Evolutionary conservation across 768 basidiomycete species (phyloP), one percentile per base, ranked within the genome.

Genomic region (Mycena filopes): DNA sequence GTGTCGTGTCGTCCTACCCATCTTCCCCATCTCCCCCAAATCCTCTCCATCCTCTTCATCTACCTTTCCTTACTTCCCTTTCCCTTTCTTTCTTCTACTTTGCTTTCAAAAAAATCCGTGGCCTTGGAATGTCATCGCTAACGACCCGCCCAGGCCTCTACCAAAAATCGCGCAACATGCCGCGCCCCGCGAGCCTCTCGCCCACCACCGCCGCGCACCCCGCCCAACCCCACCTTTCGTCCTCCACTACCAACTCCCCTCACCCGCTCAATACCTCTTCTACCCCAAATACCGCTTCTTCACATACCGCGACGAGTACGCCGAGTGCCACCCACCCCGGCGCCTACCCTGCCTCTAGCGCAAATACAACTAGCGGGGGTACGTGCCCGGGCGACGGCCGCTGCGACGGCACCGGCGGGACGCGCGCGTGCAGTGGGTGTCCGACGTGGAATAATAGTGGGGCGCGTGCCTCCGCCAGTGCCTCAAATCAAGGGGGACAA

Each of bases 331-430:
- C 63, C 45, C 67, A 36, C 42, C 46, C 60, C 60, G 54, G 59
- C 18, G 62, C 50, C 9, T 50, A 56, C 33, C 40, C 42, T 46
- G 16, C 55, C 38, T 42, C 71, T 72, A 65, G 60, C 73, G 73
- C 74, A 66, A 71, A 55, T 43, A 60, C 57, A 70, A 0, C 67
- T 71, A 31, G 63, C 65, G 78, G 80, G 33, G 91, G 92, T 66
- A 96, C 96, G n/a, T 99, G 98, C 78, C 98, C 98, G 4, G 98
- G 98, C 61, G 98, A 98, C 80, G 98, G 98, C 36, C 87, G 94
- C 70, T 99, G 98, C 80, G 95, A 99, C 79, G 98, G 98, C 69
- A 96, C 94, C 15, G 98, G 98, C 72, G 98, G 98, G 56, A 89
- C 95, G 69, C 88, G 88, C 64, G 91, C 94, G 67, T 99, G 98